These are phyloP conservation scores for Eremothecium gossypii DNA, from an alignment of 1,139 yeast species.

Conservation along the genomic window DNA sequence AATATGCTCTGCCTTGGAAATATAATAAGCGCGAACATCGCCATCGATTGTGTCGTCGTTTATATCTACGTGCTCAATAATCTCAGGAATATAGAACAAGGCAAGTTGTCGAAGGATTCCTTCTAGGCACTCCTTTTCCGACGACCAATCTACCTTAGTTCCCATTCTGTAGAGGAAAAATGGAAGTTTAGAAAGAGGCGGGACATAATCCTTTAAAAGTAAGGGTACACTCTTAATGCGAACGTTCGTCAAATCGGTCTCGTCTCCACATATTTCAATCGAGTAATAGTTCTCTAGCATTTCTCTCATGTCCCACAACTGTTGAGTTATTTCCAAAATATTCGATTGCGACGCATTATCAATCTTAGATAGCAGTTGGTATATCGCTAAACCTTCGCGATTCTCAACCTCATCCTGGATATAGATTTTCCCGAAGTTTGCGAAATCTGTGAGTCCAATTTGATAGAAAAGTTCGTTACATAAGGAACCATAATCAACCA, in stretches of 20 bases:
- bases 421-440: constrained; percentile 64
- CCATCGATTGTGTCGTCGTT: constrained; percentile 18
- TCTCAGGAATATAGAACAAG: constrained; percentile 62
- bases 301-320: constrained; percentile 45
- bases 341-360: constrained; percentile 19
- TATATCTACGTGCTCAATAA: constrained; percentile 26
- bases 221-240: constrained; percentile 52
- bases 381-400: constrained; percentile 14
- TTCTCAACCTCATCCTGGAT: constrained; percentile 33
- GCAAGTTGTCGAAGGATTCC: constrained; percentile 65
- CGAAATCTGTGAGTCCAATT: constrained; percentile 64
- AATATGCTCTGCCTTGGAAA: constrained; percentile 19
- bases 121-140: constrained; percentile 58
- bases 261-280: constrained; percentile 35
- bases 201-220: constrained; percentile 52
- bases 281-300: constrained; percentile 80
- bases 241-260: constrained; percentile 21
- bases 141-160: constrained; percentile 48
- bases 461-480: constrained; percentile 72
- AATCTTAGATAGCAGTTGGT: constrained; percentile 12
- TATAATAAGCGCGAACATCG: constrained; percentile 13
- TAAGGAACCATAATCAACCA: constrained; percentile 73
- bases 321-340: constrained; percentile 20
- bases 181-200: constrained; percentile 57
- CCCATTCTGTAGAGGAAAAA: constrained; percentile 57